These are phyloP conservation scores for Pythium phragmitis DNA, from an alignment of 352 stramenopile species.

Conservation along the genomic window DNA sequence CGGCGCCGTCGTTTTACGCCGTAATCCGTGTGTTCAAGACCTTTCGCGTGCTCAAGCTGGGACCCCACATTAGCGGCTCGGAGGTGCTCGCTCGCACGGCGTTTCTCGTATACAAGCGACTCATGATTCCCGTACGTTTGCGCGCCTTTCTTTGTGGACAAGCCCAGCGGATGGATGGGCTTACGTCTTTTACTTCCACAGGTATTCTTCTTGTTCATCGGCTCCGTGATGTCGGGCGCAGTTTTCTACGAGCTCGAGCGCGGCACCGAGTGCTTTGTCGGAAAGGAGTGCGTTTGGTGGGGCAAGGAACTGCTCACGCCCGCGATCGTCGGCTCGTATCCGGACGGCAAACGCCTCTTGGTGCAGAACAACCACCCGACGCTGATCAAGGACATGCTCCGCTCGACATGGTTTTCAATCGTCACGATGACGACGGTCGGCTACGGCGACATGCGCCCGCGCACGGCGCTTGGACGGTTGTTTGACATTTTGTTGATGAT, in stretches of 20 bases:
- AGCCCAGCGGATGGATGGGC: constrained; percentile 19
- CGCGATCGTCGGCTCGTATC: constrained; percentile 33
- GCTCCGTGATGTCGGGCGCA: constrained; percentile 50
- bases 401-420: constrained; percentile 74
- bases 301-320: constrained; percentile 55
- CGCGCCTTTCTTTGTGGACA: constrained; percentile 43
- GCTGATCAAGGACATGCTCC: constrained; percentile 67
- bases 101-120: constrained; percentile 45
- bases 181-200: constrained; percentile 14
- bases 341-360: constrained; percentile 56
- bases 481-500: constrained; percentile 63
- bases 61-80: constrained; percentile 66
- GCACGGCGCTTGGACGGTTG: constrained; percentile 66
- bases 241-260: constrained; percentile 80
- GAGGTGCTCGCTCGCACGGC: constrained; percentile 64
- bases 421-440: constrained; percentile 72
- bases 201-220: constrained; percentile 78
- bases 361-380: constrained; percentile 49
- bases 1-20: constrained; percentile 59
- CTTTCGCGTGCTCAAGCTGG: constrained; percentile 79
- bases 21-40: constrained; percentile 70
- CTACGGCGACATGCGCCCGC: constrained; percentile 62
- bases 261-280: constrained; percentile 64
- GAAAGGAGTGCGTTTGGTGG: constrained; percentile 57
- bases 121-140: constrained; percentile 60